Evolutionary conservation across 305 asterid genomes (phyloP), one percentile per base, ranked within the genome.

Genomic region (Fraxinus xanthoxyloides): DNA sequence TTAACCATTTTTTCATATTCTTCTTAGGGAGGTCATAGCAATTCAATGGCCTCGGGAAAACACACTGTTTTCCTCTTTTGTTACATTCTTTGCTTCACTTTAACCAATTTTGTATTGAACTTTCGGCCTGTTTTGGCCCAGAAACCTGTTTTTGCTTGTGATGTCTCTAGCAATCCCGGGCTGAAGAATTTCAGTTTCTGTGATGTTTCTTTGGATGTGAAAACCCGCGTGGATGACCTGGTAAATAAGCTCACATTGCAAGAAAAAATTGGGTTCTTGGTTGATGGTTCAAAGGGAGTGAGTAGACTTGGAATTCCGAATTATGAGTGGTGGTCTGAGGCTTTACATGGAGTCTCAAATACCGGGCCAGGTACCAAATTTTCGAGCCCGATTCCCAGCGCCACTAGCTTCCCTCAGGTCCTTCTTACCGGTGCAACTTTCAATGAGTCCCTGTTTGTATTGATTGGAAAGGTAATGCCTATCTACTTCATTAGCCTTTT

Each of bases 261-360:
- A 85, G 99, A 96, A 89, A 96, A 96, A 82, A 84, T 96, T 19
- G 93, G 91, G 67, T 90, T 91, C 90, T 86, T 95, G 65, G 97
- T 89, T 48, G 84, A 83, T 73, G 76, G 74, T 7, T 86, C 98
- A 0, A 78, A 80, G 65, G 97, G 91, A 0, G 92, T 88, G 19
- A 82, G 88, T n/a, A 72, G 98, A 77, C 93, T 96, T 1, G 99
- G 99, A 0, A 90, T 96, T n/a, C 98, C 99, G 8, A 80, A 72
- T 26, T 96, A 96, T 63, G 92, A 93, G 85, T 94, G 99, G 99
- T 94, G 98, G 99, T 96, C 98, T 1, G 99, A 94, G 92, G 97
- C 97, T 6, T 82, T 96, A 73, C 99, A 96, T 75, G 99, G 99
- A 12, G 92, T 96, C 19, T 91, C 99, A 0, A 40, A 79, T 28